Evolutionary conservation across 805 yeast genomes (phyloP), one percentile per base, ranked within the genome.

Genomic region (Ogataea trehalophila): DNA sequence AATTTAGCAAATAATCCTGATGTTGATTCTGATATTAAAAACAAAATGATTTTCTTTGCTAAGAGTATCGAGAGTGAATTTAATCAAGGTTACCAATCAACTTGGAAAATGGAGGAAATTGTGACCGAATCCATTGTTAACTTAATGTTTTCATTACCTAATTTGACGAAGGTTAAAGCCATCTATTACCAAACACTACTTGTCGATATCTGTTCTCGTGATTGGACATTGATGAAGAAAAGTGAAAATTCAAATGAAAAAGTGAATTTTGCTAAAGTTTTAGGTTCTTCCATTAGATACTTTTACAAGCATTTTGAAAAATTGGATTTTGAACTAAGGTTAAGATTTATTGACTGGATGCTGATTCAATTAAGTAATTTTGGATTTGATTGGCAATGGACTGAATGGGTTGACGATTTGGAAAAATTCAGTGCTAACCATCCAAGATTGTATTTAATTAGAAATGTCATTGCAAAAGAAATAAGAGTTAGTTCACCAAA

Each of bases 381-480:
- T 66, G 90, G 86, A 48, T 94, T 88, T 68, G 87, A 91, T 35
- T 94, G 99, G 99, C 89, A 90, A 62, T 94, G 99, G 99, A 81
- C 79, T 53, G 98, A 91, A 65, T 94, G 99, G 99, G 79, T 76
- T 26, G 68, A 66, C 2, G 87, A 83, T 57, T 74, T 83, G 0
- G 57, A 62, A 41, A 66, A 70, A 7, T 65, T 71, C 11, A 69
- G 76, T 34, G 63, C 70, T 33, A 81, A 78, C 58, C 91, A 87
- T 61, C 96, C 97, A 13, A 81, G 80, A 55, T 74, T 79, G 52
- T 78, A 76, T 41, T 85, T 92, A 55, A 80, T 92, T 50, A 80
- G 76, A 55, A 90, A 90, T 66, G 73, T 91, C 52, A 83, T 94
- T 50, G 78, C 82, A 37, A 91, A 90, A 60, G 97, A 92, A 65